These are phyloP conservation scores for Venturia asperata DNA, from an alignment of 2,329 filamentous ascomycete species.

Conservation along the genomic window DNA sequence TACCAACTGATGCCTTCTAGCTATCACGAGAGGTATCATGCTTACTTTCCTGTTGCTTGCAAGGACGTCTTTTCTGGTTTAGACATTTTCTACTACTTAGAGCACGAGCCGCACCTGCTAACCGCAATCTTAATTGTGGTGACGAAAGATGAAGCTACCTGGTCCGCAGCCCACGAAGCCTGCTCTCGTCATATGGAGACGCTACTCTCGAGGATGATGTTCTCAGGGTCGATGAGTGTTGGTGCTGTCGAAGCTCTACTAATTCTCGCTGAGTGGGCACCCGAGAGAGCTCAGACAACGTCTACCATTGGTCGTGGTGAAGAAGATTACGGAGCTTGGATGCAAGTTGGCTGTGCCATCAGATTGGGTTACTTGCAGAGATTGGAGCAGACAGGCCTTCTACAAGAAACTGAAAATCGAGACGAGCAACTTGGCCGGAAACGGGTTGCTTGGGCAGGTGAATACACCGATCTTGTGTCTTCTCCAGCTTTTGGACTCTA, in stretches of 20 bases:
- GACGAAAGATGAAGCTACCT: constrained; percentile 61
- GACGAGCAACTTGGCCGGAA: constrained; percentile 55
- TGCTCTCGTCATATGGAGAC: constrained; percentile 65
- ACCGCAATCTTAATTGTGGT: constrained; percentile 65
- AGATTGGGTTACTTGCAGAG: constrained; percentile 64
- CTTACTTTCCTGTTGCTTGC: constrained; percentile 62
- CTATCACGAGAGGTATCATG: constrained; percentile 60
- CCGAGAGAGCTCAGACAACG: constrained; percentile 37
- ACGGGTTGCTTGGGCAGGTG: constrained; percentile 59
- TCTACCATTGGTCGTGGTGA: constrained; percentile 60
- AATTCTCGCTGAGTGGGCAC: constrained; percentile 66
- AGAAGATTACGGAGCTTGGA: constrained; percentile 69
- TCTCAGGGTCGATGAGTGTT: constrained; percentile 59
- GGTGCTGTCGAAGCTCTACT: constrained; percentile 65
- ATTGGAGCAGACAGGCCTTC: constrained; percentile 61
- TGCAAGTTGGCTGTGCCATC: constrained; percentile 65
- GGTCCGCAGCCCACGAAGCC: constrained; percentile 56
- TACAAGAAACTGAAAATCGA: constrained; percentile 52
- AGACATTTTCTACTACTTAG: constrained; percentile 49
- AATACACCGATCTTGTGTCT: constrained; percentile 29
- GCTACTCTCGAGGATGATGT: constrained; percentile 59
- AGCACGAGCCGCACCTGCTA: constrained; percentile 58
- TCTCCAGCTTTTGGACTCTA: background rate
- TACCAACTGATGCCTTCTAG: constrained; percentile 33
- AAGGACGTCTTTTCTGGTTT: constrained; percentile 50